Evolutionary conservation across 2,329 filamentous ascomycete species (phyloP).

Genomic region (Fusarium nisikadoi): DNA sequence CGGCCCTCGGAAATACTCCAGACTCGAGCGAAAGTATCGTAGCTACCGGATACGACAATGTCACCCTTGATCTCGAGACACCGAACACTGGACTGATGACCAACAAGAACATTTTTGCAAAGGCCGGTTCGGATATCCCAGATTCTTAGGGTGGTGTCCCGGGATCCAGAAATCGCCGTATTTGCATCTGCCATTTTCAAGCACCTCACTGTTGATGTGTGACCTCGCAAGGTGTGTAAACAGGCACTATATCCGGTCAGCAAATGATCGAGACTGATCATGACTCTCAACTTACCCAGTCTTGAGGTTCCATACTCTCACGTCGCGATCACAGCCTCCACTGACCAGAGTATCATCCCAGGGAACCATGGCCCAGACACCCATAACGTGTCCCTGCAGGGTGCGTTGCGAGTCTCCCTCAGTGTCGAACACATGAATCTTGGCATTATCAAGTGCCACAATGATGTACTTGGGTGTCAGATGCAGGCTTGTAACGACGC

Average conservation of each 20-base stretch:
- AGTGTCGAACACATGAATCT: constrained; percentile 97
- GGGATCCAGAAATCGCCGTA: constrained; percentile 94
- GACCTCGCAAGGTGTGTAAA: constrained; percentile 86
- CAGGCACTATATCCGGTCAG: constrained; percentile 65
- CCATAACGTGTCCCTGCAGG: constrained; percentile 96
- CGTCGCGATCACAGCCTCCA: constrained; percentile 95
- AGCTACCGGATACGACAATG: constrained; percentile 96
- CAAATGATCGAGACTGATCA: neutral
- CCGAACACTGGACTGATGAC: constrained; percentile 93
- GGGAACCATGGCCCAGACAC: constrained; percentile 99
- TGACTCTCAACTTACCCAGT: constrained; percentile 74
- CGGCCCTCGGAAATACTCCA: constrained; percentile 98
- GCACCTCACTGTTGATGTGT: constrained; percentile 96
- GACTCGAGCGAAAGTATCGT: constrained; percentile 95
- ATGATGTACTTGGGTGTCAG: constrained; percentile 97
- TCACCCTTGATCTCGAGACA: constrained; percentile 97
- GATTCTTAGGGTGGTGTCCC: constrained; percentile 92
- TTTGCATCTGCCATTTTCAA: constrained; percentile 96
- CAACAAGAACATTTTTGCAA: constrained; percentile 91
- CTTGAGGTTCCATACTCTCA: constrained; percentile 94
- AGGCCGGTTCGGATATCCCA: constrained; percentile 93
- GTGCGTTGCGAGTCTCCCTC: constrained; percentile 89
- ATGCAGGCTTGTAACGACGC: constrained; percentile 95
- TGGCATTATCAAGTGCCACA: constrained; percentile 95
- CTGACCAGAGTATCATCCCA: constrained; percentile 96